Conservation (phyloP, 345 rosid genomes). For the Erodium maritimum region DNA sequence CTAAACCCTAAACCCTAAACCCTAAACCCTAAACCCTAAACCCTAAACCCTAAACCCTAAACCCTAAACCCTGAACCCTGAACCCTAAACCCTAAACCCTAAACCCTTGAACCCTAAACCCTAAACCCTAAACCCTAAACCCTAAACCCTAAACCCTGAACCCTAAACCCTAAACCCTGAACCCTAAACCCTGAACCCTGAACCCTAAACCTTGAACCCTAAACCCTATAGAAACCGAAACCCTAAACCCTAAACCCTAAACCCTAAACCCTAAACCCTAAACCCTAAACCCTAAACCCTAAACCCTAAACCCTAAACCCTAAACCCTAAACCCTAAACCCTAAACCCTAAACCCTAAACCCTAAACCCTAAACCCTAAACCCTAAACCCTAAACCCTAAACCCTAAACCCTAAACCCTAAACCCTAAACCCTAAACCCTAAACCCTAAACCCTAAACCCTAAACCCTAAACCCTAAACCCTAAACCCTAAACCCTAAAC, state of each 20-base stretch:
- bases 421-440: slow-evolving; percentile 2
- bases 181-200: slow-evolving; percentile 4
- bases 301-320: no score
- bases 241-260: slow-evolving; percentile 6
- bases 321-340: no score
- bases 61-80: neutral
- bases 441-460: slow-evolving; percentile 1
- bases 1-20: slow-evolving; percentile 5
- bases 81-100: neutral
- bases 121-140: slow-evolving; percentile 6
- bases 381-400: slow-evolving; percentile 5
- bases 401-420: slow-evolving; percentile 4
- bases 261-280: slow-evolving; percentile 1
- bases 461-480: slow-evolving; percentile 3
- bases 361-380: slow-evolving; percentile 4
- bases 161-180: slow-evolving; percentile 4
- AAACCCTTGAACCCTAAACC: neutral
- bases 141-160: slow-evolving; percentile 5
- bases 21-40: slow-evolving; percentile 8
- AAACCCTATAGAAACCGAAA: slow-evolving; percentile 2
- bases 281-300: slow-evolving; percentile 1
- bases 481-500: slow-evolving; percentile 4
- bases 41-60: slow-evolving; percentile 9
- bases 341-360: slow-evolving; percentile 5
- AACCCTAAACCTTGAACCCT: slow-evolving; percentile 4